Evolutionary conservation across 352 stramenopile genomes (phyloP), one percentile per base, ranked within the genome.

Genomic region (Phytopythium vexans): DNA sequence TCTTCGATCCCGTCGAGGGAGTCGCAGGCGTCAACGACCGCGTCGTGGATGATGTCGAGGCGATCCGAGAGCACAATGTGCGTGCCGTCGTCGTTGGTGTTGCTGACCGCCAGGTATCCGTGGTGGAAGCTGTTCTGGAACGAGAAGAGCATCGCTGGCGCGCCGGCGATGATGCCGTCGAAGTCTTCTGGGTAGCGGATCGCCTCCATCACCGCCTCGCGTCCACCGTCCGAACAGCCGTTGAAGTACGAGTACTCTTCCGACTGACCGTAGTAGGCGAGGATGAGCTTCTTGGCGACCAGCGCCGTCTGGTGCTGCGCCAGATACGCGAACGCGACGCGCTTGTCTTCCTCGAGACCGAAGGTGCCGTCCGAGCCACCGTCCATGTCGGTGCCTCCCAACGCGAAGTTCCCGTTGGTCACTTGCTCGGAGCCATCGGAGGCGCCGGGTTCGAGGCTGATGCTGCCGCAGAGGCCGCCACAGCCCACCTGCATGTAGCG

Each of bases 41-140:
- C 69, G 41, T 51, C 9, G 40, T 74, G 65, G n/a, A 78, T 39
- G n/a, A 78, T 21, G 2, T 53, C 43, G 14, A 66, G 42, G 3
- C 58, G 60, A 16, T 54, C 56, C 16, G 56, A 49, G 16, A 64
- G 41, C 10, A 77, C 49, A 32, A 70, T 67, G 35, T 41, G 46
- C 12, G 45, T 49, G 27, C 41, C 54, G n/a, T 60, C 62, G 14
- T 59, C 21, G 39, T 43, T 43, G 39, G 39, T 43, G 37, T 74
- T 77, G 37, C 64, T 66, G 37, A 64, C 52, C 8, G 58, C 52
- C n/a, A 69, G 41, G 62, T 62, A 74, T 2, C 58, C 66, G 33
- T 74, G 66, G 41, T 72, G 66, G 27, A 72, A 41, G 43, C 54
- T 66, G 62, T 74, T 75, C 49, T 75, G 66, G 44, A 74, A 64